Conservation (phyloP, 176 grass and related monocot species). For the Triticum turgidum region DNA sequence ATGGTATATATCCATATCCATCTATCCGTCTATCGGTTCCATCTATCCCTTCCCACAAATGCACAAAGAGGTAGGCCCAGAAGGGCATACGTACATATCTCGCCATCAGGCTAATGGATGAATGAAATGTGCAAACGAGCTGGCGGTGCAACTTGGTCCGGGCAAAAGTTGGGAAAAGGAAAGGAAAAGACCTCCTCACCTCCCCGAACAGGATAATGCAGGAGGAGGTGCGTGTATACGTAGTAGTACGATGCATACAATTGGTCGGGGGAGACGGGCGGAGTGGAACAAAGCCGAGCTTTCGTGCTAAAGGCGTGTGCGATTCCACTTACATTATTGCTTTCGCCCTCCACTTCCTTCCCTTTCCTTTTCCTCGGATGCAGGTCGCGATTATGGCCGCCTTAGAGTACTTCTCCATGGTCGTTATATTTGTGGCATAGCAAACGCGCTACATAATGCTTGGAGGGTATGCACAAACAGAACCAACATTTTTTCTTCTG, state of each 20-base stretch:
- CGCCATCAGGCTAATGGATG: not conserved
- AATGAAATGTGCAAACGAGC: not conserved
- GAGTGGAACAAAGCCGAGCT: not conserved
- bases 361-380: not conserved
- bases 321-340: slow-evolving; percentile 36
- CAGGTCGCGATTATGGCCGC: no score
- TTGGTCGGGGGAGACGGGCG: not conserved
- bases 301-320: slow-evolving; percentile 7
- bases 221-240: not conserved
- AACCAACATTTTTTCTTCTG: no score
- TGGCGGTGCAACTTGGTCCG: slow-evolving; percentile 1
- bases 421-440: no score
- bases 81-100: not conserved
- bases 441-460: no score
- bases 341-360: not conserved
- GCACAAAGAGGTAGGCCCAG: not conserved
- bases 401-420: no score
- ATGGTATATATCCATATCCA: slow-evolving; percentile 17
- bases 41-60: not conserved
- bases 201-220: slow-evolving; percentile 7
- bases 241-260: not conserved
- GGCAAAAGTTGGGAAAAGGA: not conserved
- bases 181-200: not conserved
- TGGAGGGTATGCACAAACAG: no score
- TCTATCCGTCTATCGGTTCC: not conserved